Base-by-base conservation (phyloP, 306 rosid species). In the Hippophae gyantsensis region DNA sequence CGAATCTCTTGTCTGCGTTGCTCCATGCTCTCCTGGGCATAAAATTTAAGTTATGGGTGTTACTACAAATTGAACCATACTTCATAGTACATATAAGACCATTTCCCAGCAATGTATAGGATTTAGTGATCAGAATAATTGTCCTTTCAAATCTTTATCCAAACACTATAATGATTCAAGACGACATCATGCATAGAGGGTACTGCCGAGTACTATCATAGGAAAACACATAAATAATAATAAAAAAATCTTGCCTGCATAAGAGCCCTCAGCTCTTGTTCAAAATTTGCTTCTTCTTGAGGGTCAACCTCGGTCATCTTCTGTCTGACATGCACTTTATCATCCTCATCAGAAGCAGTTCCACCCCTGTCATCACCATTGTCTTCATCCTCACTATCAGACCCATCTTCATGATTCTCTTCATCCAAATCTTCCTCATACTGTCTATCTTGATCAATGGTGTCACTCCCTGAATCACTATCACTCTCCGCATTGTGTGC, bases 1-100 rank as follows among this genome's bases (percentile, higher is more conserved):
- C 95, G 79, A 48, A 93, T 69, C 63, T 93, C 99, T 78, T 56
- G 94, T 70, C 95, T 71, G 4, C 99, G 86, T 68, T 86, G 90
- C 67, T 93, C 99, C 99, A 93, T 84, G 74, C 99, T 93, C 79
- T 93, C 99, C 99, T 93, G 86, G 69, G 74, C 18, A 67, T 62
- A 18, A 6, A 62, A 70, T 52, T 59, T 75, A 58, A 61, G 14
- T 58, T 50, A 59, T 56, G 42, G 23, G 1, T 18, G 23, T 18
- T 18, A 18, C 23, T 18, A 18, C 23, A 18, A 18, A 18, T 18
- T 18, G 23, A 18, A 18, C 23, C 23, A 18, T 18, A 18, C 23
- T 18, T 18, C 23, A 18, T 18, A 18, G 23, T 18, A 1, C 23
- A 18, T 27, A 56, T 52, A 18, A 6, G 42, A 11, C n/a, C 40